Conservation (phyloP, 306 rosid genomes). For the Quercus parvula region DNA sequence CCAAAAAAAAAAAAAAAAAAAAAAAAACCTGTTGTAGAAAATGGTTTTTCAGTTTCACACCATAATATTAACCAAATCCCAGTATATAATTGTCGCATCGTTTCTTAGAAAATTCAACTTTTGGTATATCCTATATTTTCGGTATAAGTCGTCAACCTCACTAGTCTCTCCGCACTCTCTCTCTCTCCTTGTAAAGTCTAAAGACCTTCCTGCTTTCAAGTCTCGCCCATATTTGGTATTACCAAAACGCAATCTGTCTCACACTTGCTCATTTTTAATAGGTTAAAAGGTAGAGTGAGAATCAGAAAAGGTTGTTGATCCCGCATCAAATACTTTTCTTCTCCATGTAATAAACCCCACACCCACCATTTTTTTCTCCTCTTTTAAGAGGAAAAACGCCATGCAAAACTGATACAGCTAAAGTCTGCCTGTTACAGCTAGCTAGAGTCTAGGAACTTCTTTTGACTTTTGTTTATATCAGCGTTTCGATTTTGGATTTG, state of each 20-base stretch:
- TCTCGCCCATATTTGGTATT: neutral
- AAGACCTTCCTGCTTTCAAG: neutral
- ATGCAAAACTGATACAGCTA: conserved; percentile 1
- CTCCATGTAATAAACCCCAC: neutral
- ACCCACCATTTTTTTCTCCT: neutral
- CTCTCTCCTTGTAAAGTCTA: neutral
- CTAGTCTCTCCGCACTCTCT: neutral
- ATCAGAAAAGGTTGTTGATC: neutral
- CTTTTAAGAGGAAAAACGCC: neutral
- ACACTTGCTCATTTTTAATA: neutral
- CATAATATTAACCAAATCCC: too few species aligned
- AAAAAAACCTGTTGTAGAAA: too few species aligned
- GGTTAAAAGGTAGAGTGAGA: neutral
- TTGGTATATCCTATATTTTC: too few species aligned
- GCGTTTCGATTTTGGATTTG: neutral
- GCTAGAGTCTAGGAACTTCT: too few species aligned
- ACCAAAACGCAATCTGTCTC: too few species aligned
- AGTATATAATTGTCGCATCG: too few species aligned
- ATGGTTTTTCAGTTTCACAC: too few species aligned
- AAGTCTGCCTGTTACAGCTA: too few species aligned
- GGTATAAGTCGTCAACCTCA: neutral
- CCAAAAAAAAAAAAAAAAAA: too few species aligned
- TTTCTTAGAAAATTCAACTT: too few species aligned
- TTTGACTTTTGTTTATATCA: neutral
- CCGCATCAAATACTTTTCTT: neutral